Conservation (phyloP, 2,329 filamentous ascomycete species). For the Aspergillus pseudoviridinutans region DNA sequence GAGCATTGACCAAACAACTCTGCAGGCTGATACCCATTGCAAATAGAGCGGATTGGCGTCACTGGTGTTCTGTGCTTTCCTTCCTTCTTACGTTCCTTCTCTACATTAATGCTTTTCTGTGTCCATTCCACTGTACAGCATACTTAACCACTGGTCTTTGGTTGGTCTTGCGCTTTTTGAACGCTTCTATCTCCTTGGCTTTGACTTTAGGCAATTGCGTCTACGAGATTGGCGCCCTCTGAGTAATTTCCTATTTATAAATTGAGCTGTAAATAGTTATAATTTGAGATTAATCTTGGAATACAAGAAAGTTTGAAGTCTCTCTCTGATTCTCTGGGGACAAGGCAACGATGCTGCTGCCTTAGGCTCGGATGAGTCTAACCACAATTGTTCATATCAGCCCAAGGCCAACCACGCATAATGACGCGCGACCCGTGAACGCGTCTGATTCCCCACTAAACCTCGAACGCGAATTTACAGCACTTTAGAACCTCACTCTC, state of each 20-base stretch:
- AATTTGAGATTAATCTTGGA: background rate
- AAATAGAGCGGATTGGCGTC: conserved; percentile 32
- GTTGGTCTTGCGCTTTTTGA: conserved; percentile 2
- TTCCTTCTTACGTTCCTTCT: conserved; percentile 5
- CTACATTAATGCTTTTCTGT: conserved; percentile 1
- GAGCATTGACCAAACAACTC: conserved; percentile 13
- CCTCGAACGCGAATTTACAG: conserved; percentile 24
- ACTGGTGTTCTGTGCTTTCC: conserved; percentile 22
- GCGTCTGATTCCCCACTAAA: conserved; percentile 25
- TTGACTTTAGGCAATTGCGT: conserved; percentile 1
- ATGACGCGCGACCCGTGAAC: conserved; percentile 25
- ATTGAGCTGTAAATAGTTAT: conserved; percentile 23
- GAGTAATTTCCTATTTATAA: conserved; percentile 7
- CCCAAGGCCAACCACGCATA: conserved; percentile 13
- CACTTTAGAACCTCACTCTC: conserved; percentile 5
- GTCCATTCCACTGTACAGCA: conserved; percentile 1
- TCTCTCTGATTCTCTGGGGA: background rate
- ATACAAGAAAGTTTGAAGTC: too few relatives aligned
- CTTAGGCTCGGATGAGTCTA: conserved; percentile 17
- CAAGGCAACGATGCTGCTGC: conserved; percentile 9
- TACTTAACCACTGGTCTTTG: conserved; percentile 1
- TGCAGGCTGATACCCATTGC: conserved; percentile 32
- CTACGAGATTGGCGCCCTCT: background rate
- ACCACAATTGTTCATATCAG: conserved; percentile 28
- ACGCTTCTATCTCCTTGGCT: background rate